Evolutionary conservation across 257 asterid genomes (phyloP), one percentile per base, ranked within the genome.

Genomic region (Rehmannia glutinosa): DNA sequence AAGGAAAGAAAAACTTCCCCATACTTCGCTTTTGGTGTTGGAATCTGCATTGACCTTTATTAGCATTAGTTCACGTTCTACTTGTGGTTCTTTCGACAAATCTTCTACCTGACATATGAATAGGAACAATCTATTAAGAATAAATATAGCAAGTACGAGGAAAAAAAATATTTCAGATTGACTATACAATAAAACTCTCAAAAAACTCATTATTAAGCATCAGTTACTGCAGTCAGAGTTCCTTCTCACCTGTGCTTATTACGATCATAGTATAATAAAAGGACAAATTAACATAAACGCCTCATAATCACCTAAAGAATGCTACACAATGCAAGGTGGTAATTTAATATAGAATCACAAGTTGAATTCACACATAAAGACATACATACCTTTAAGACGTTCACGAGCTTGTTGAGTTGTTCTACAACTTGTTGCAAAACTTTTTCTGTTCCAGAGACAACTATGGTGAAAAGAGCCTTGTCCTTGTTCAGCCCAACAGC

Each of bases 61-160:
- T 69, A 90, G 94, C 94, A 90, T 84, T 71, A 90, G 74, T 77
- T 90, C 97, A 53, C 97, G 92, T 84, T 90, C 97, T 36, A 90
- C 96, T 78, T 79, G 96, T 30, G 94, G 80, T 72, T 86, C 92
- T 77, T 71, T 80, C 9, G 97, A 90, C 62, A 87, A 72, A 75
- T 90, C 97, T 64, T 87, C 94, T 28, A 90, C 96, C 97, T 90
- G 82, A 72, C 46, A 74, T 24, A 71, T 32, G 47, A 63, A 71
- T 16, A 67, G 63, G 64, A 50, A 12, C 64, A 52, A 53, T 53
- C 64, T 33, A 51, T 69, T 24, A 62, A 17, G 53, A 52, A n/a
- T 41, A 51, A 52, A 41, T 39, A 69, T 27, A 69, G 3, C 9
- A 20, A 67, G 46, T 41, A 39, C 51, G 27, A 50, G 53, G 19